These are phyloP conservation scores for Gamarada debralockiae DNA, from an alignment of 495 filamentous ascomycete genomes.

Conservation along the genomic window DNA sequence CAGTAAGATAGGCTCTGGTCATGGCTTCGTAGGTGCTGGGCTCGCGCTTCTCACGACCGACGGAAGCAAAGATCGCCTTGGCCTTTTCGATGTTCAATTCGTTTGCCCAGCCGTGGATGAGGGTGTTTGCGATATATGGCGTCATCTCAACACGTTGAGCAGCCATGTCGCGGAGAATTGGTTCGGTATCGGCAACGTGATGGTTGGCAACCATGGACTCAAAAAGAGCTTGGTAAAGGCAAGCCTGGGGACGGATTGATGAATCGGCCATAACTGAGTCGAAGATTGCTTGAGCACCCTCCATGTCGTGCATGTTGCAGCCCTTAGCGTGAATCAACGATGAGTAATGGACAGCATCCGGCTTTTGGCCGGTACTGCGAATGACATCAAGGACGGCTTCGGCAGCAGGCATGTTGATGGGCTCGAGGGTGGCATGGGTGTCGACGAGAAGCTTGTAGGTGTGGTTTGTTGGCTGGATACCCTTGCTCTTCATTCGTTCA, in stretches of 20 bases:
- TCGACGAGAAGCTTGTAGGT: slow-evolving; percentile 98
- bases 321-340: slow-evolving; percentile 95
- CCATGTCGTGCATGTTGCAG: slow-evolving; percentile 88
- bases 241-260: slow-evolving; percentile 66
- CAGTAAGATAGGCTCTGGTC: slow-evolving; percentile 87
- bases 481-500: slow-evolving; percentile 83
- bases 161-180: slow-evolving; percentile 70
- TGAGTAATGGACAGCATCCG: slow-evolving; percentile 93
- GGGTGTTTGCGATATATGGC: slow-evolving; percentile 95
- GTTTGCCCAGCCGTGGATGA: slow-evolving; percentile 96
- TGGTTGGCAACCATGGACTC: slow-evolving; percentile 97
- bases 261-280: slow-evolving; percentile 67
- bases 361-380: slow-evolving; percentile 62
- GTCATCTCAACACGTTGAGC: slow-evolving; percentile 75
- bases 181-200: slow-evolving; percentile 69
- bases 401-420: slow-evolving; percentile 85
- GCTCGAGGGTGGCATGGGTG: slow-evolving; percentile 89
- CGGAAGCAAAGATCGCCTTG: slow-evolving; percentile 69
- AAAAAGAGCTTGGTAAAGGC: slow-evolving; percentile 92
- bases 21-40: slow-evolving; percentile 99
- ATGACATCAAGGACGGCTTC: slow-evolving; percentile 81
- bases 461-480: slow-evolving; percentile 88
- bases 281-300: slow-evolving; percentile 76
- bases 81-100: slow-evolving; percentile 79
- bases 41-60: slow-evolving; percentile 74